Base-by-base conservation (phyloP, 2,329 filamentous ascomycete species). In the Talaromyces sp. region DNA sequence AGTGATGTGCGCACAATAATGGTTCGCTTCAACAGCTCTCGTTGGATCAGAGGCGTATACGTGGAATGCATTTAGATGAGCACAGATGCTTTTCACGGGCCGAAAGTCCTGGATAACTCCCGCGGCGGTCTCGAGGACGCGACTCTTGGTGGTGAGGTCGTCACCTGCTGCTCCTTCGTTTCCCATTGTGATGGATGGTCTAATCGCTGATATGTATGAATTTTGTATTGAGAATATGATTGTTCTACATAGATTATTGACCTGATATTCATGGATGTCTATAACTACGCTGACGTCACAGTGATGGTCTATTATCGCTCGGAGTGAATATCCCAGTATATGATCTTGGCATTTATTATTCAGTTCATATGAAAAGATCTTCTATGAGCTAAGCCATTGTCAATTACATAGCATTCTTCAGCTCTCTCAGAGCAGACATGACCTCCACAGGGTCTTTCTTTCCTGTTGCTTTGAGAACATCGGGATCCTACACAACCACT, bases 11-110 rank as follows among this genome's bases (percentile, higher is more conserved):
- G 88, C 85, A 74, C 92, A 96, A 78, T 95, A 96, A 76, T 96
- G 92, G 73, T 95, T 93, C 0, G 91, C 82, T 74, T 95, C 91
- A 1, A 96, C 88, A 45, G 81, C 83, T 14, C 90, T 87, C 1
- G 80, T 83, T 0, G 88, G 87, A 54, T 94, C 90, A 31, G 87
- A 83, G n/a, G 88, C 88, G 73, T 95, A 95, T 57, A 88, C 87
- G 72, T 96, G 92, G 72, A 93, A 93, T n/a, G 91, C 92, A 71
- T 95, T 93, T 1, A 96, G 82, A 73, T 94, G 91, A 0, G 90
- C 91, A 76, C 92, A 95, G 58, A 96, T 84, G 62, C 87, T 85
- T 71, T 91, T 89, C 7, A 92, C 77, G 0, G 92, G 91, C 0
- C 83, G 80, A 74, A 96, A 92, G 68, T 79, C 75, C 63, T 81